Percentiles rank a stretch among this genome's conserved stretches.
phyloP scores from a whole-genome alignment of 352 stramenopile species.

The Globisporangium irregulare region DNA sequence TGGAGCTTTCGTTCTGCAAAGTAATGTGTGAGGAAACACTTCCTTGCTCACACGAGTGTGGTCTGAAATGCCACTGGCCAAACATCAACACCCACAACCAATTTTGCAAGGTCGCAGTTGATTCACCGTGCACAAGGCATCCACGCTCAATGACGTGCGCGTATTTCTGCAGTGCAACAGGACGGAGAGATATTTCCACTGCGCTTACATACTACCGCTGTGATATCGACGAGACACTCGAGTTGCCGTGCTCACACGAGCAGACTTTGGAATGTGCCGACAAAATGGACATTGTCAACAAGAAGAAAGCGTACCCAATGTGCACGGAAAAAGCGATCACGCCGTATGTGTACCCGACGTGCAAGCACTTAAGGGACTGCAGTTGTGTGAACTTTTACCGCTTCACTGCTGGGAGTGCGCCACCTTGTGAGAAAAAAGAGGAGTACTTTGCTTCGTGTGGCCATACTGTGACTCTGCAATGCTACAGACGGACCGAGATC shows the following conservation, averaged over 20 bases:
- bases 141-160: constrained; percentile 47
- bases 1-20: constrained; percentile 74
- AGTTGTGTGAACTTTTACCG: constrained; percentile 65
- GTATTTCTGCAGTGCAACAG: constrained; percentile 32
- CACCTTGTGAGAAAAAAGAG: constrained; percentile 48
- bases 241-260: constrained; percentile 62
- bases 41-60: constrained; percentile 64
- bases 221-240: constrained; percentile 44
- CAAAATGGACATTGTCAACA: constrained; percentile 39
- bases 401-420: constrained; percentile 35
- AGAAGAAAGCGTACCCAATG: constrained; percentile 31
- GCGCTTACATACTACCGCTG: constrained; percentile 62
- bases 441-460: constrained; percentile 65
- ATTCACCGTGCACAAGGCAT: constrained; percentile 68
- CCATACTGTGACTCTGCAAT: constrained; percentile 59
- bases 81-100: constrained; percentile 55
- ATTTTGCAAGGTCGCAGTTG: constrained; percentile 44
- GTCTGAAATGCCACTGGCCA: constrained; percentile 69
- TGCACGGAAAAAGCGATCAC: constrained; percentile 58
- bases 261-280: constrained; percentile 48
- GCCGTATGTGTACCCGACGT: constrained; percentile 68
- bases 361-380: constrained; percentile 63
- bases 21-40: constrained; percentile 61
- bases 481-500: constrained; percentile 48
- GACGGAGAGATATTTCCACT: constrained; percentile 23